Base-by-base conservation (phyloP, 1,284 basidiomycete genomes). In the Sparassis latifolia region DNA sequence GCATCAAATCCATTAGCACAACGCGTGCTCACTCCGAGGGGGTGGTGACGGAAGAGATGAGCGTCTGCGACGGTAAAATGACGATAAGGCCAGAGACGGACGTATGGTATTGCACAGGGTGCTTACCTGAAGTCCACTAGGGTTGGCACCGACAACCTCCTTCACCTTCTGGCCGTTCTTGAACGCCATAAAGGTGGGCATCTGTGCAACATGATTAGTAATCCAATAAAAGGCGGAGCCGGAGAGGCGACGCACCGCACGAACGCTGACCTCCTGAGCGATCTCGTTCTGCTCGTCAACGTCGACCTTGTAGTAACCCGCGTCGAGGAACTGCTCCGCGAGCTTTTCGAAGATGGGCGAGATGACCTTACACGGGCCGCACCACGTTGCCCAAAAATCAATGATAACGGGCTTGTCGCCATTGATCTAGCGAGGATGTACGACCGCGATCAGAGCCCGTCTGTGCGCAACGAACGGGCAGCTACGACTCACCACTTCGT, bases 241-340 rank as follows among this genome's bases (percentile, higher is more conserved):
- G 12, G 33, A 39, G 27, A 38, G 6, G n/a, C 28, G 7, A 71
- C 80, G 55, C 62, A 84, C 82, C 48, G 86, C 85, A 61, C 80
- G 79, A 69, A 97, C 80, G 48, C 79, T 81, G 51, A 86, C 80
- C 66, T 86, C 86, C 62, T 80, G 67, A 5, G 76, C 65, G 52
- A 84, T 76, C 4, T 76, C 70, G 9, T 63, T 56, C 47, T 75
- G 76, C 42, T 69, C 77, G 63, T 92, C 89, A 46, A 88, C 80
- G 66, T 92, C 86, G 59, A 94, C 86, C 73, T 93, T 93, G 78
- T 84, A 89, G 70, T 86, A 89, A 50, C 70, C 74, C 69, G 90
- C 77, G 32, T 73, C 67, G 48, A 77, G 57, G 61, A 63, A 70
- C 58, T 76, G 68, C 0, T 50, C 39, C 6, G 82, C 75, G 51